phyloP scores from a whole-genome alignment of 1,284 basidiomycete genomes.

The Cutaneotrichosporon arboriforme region DNA sequence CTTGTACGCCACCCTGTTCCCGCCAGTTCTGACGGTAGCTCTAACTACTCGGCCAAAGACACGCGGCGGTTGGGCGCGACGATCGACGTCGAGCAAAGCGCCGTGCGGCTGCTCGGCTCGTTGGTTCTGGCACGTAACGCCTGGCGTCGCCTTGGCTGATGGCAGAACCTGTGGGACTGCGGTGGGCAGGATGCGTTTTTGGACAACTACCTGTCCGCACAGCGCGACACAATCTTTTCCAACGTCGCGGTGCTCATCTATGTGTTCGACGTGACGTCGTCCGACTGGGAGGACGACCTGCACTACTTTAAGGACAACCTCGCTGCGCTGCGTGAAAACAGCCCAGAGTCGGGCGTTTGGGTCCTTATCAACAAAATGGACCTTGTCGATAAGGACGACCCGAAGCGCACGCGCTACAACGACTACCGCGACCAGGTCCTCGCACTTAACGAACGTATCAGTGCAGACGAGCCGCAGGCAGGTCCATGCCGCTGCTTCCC shows the following conservation, averaged over 20 bases:
- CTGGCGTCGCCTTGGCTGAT: too few relatives aligned
- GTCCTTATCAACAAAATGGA: conserved; percentile 97
- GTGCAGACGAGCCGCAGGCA: conserved; percentile 27
- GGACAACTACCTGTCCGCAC: conserved; percentile 87
- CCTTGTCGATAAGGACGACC: conserved; percentile 55
- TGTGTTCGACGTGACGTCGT: conserved; percentile 85
- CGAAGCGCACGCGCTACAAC: conserved; percentile 57
- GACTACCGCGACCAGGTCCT: conserved; percentile 65
- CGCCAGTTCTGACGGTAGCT: conserved; percentile 53
- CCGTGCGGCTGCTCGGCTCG: conserved; percentile 85
- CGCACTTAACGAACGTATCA: conserved; percentile 55
- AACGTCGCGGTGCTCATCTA: conserved; percentile 96
- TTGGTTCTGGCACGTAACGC: conserved; percentile 43
- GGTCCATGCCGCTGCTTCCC: conserved; percentile 56
- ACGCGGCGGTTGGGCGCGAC: conserved; percentile 90
- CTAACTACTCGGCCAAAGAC: conserved; percentile 83
- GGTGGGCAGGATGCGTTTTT: conserved; percentile 97
- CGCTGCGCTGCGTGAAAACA: conserved; percentile 61
- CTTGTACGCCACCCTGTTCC: conserved; percentile 61
- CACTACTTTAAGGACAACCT: conserved; percentile 84
- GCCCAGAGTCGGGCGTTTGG: conserved; percentile 73
- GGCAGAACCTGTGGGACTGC: conserved; percentile 88
- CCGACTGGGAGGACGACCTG: conserved; percentile 62
- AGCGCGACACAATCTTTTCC: conserved; percentile 87
- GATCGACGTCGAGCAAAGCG: conserved; percentile 95